Base-by-base conservation (phyloP, 2,329 filamentous ascomycete species). In the Sporothrix curviconia region DNA sequence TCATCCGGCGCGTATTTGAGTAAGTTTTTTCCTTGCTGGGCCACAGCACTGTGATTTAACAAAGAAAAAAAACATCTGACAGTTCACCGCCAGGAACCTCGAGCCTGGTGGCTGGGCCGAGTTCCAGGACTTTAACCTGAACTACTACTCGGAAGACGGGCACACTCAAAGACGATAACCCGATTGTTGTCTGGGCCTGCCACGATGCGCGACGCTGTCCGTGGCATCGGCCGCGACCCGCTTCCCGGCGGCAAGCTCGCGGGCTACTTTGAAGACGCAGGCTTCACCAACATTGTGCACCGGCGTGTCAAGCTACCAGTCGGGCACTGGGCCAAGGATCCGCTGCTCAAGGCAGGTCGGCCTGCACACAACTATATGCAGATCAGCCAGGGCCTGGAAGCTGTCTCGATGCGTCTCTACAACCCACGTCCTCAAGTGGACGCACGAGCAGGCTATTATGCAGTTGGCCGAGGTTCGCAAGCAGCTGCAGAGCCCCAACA, bases 221-320 rank as follows among this genome's bases (percentile, higher is more conserved):
- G 32, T 9, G 60, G 51, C 11, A 42, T 62, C 9, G 63, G 64
- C 4, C 62, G 62, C 36, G 61, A 63, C 24, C 59, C 63, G 25
- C 49, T 60, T n/a, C 67, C 58, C 52, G 63, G 61, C 0, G n/a
- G 42, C 32, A 57, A 70, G 12, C 69, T 74, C 37, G 70, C 72
- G 59, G 66, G 69, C 34, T 70, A 71, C 55, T 67, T 81, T 58
- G 62, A 68, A 22, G 73, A 75, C 14, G 75, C 75, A 0, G 80
- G 80, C 1, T 82, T 83, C 61, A 67, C 70, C 53, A 71, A 81
- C 61, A 73, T 82, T 0, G 64, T 66, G 0, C 72, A 80, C 63
- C 66, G 70, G 7, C 64, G 74, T 19, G 76, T 68, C 65, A 74
- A 73, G 63, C 71, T 77, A 64, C 77, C 78, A 0, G 68, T 72